phyloP scores from a whole-genome alignment of 768 basidiomycete species.

The Leucocoprinus sp. region DNA sequence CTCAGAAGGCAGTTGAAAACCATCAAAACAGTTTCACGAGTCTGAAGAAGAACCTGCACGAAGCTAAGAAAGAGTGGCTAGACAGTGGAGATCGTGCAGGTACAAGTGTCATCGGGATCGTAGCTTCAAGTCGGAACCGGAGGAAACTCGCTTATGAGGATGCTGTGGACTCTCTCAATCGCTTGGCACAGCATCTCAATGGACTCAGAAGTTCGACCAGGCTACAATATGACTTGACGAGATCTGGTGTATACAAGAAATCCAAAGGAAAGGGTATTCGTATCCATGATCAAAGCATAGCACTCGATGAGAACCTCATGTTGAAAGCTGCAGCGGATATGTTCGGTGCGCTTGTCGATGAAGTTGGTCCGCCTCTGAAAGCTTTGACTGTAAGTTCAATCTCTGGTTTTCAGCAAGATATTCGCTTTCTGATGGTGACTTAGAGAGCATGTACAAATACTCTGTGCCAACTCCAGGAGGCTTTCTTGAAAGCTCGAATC shows the following conservation, averaged over 20 bases:
- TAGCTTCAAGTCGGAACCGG: constrained; percentile 15
- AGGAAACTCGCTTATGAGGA: constrained; percentile 68
- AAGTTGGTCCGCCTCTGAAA: constrained; percentile 69
- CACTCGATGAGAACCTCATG: constrained; percentile 32
- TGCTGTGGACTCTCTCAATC: constrained; percentile 77
- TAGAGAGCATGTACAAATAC: constrained; percentile 56
- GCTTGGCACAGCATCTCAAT: constrained; percentile 90
- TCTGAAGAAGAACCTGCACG: constrained; percentile 76
- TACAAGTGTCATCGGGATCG: constrained; percentile 12
- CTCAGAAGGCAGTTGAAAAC: constrained; percentile 72
- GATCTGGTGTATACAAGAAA: constrained; percentile 34
- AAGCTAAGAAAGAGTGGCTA: constrained; percentile 84
- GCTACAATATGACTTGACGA: constrained; percentile 76
- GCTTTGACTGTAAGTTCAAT: constrained; percentile 53
- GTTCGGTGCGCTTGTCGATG: constrained; percentile 75
- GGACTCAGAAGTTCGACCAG: constrained; percentile 80
- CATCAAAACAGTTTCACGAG: constrained; percentile 89
- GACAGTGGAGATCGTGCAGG: constrained; percentile 16
- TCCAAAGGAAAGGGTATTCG: constrained; percentile 14
- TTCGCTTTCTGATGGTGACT: constrained; percentile 1
- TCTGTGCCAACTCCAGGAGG: constrained; percentile 55
- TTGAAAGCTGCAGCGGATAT: constrained; percentile 58
- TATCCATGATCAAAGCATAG: constrained; percentile 5
- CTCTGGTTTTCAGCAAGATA: background rate
- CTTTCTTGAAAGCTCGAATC: constrained; percentile 44